These are phyloP conservation scores for Jatropha podagrica DNA, from an alignment of 441 rosid genomes.

Conservation along the genomic window DNA sequence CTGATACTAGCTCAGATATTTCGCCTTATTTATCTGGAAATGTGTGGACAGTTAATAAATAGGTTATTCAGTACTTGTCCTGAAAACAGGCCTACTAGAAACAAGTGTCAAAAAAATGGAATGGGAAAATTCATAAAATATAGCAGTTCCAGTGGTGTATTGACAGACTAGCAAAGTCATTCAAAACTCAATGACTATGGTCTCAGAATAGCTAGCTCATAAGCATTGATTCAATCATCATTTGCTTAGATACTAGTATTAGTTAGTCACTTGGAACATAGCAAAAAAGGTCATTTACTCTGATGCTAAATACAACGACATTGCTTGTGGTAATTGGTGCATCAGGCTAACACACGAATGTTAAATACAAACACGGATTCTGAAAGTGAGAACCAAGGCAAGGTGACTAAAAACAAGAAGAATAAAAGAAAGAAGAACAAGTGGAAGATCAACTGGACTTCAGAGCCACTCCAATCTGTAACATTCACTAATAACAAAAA, in stretches of 20 bases:
- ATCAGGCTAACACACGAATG: not conserved
- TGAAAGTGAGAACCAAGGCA: not conserved
- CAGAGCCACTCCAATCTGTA: not conserved
- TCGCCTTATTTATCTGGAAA: conserved; percentile 17
- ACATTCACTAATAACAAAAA: too few relatives aligned
- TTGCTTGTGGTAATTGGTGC: not conserved
- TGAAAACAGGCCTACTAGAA: not conserved
- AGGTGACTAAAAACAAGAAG: not conserved
- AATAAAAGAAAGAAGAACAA: not conserved
- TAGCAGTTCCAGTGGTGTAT: not conserved
- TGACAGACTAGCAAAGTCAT: not conserved
- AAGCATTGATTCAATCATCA: not conserved
- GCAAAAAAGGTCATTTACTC: not conserved
- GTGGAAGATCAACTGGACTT: not conserved
- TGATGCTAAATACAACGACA: not conserved
- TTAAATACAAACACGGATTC: not conserved
- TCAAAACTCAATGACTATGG: not conserved
- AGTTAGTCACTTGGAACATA: not conserved
- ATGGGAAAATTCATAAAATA: not conserved
- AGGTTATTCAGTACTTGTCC: not conserved
- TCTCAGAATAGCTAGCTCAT: not conserved
- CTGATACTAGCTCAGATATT: not conserved
- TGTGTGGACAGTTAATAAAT: conserved; percentile 6
- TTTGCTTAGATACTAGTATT: too few relatives aligned
- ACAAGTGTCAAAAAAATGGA: not conserved